Base-by-base conservation (phyloP, 805 yeast genomes). In the Candida ficus region DNA sequence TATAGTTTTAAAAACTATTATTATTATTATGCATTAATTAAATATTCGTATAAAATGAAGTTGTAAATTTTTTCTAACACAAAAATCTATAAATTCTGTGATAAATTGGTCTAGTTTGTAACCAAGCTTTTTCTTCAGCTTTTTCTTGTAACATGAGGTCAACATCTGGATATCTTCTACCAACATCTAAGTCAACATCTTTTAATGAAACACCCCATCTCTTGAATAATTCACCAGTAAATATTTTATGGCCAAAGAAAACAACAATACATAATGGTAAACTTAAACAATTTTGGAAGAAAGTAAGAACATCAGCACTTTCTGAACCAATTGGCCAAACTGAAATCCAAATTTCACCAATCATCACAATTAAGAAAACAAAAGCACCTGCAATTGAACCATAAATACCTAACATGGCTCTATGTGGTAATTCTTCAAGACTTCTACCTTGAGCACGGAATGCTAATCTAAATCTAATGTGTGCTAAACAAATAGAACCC, bases 301-400 rank as follows among this genome's bases (percentile, higher is more conserved):
- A 70, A 13, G 46, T 47, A 18, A 40, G 43, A 12, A 62, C 65
- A 28, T 54, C 49, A 13, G 67, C 57, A 9, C 22, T 14, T 6
- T 43, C 30, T 13, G 46, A 46, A 1, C 51, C 72, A 34, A 78
- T 56, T 43, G 95, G 95, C 71, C 70, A 85, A 35, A 84, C 64
- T 4, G 93, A 89, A 46, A 81, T 70, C 87, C 90, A 87, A 66
- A 87, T 81, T 63, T 84, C 90, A 25, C 89, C 86, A 44, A 76
- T 66, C 44, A 88, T 68, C 46, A 86, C 78, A 40, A 82, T 58
- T 26, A 70, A 28, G 56, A 79, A 76, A 47, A 88, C 63, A 13
- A 65, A 38, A 11, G 73, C 57, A 39, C 95, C 95, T 53, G 73
- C 70, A 46, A 58, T 58, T 0, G 95, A 80, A 33, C 95, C 95